Evolutionary conservation across 495 filamentous ascomycete genomes (phyloP).

Genomic region (Daldinia childiae): DNA sequence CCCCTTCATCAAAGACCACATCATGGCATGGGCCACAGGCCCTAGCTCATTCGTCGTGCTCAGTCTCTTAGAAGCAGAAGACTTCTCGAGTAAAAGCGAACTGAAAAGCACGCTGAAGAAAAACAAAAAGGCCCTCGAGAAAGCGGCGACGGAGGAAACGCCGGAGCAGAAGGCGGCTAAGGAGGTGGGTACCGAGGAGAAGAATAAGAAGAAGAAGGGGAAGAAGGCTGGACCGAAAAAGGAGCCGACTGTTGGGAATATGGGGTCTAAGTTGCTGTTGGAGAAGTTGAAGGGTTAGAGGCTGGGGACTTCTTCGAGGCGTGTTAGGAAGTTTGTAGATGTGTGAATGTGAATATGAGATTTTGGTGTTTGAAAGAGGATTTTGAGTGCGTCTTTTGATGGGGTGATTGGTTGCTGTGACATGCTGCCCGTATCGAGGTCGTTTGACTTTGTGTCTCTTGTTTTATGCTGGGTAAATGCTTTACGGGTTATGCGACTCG

Average conservation of each 20-base stretch:
- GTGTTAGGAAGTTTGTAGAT: neutral
- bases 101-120: conserved; percentile 72
- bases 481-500: too few species aligned
- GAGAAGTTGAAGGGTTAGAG: conserved; percentile 51
- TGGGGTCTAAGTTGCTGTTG: conserved; percentile 63
- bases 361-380: neutral
- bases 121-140: conserved; percentile 60
- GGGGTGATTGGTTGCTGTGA: neutral
- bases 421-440: neutral
- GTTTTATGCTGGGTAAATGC: neutral
- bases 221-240: conserved; percentile 51
- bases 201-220: conserved; percentile 53
- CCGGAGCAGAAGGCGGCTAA: conserved; percentile 50
- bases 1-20: conserved; percentile 73
- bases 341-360: neutral
- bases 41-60: conserved; percentile 83
- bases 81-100: conserved; percentile 73
- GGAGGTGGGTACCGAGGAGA: conserved; percentile 42
- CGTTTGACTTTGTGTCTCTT: neutral
- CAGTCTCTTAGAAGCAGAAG: conserved; percentile 78
- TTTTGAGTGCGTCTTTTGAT: neutral
- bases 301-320: neutral
- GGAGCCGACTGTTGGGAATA: conserved; percentile 58
- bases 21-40: conserved; percentile 88
- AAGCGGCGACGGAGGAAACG: conserved; percentile 58